These are phyloP conservation scores for Solanum microdontum DNA, from an alignment of 257 asterid genomes.

Conservation along the genomic window DNA sequence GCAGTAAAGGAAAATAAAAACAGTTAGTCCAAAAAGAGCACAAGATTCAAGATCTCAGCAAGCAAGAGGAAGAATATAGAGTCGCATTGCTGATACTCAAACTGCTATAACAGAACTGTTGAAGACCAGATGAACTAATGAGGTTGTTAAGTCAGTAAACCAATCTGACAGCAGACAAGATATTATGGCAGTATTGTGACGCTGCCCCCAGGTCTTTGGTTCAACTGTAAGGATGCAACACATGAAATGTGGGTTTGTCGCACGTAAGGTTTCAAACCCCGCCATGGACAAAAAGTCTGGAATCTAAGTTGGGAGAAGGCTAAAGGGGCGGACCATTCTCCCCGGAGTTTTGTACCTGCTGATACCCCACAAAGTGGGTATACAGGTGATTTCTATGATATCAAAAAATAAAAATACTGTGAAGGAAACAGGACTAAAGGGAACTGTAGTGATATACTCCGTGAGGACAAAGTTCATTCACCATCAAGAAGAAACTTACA, in stretches of 20 bases:
- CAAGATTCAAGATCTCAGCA: not conserved
- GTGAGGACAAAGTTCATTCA: not conserved
- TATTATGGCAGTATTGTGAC: not conserved
- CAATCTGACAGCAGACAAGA: not conserved
- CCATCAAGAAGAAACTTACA: not conserved
- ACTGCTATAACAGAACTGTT: not conserved
- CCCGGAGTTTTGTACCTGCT: not conserved
- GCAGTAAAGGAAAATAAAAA: not conserved
- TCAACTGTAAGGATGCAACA: not conserved
- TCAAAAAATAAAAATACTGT: not conserved
- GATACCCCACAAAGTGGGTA: not conserved
- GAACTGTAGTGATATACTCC: not conserved
- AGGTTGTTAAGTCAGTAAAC: not conserved
- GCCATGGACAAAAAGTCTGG: not conserved
- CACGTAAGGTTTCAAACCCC: not conserved
- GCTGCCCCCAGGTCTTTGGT: not conserved
- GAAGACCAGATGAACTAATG: not conserved
- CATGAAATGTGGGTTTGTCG: not conserved
- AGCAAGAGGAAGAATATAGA: not conserved
- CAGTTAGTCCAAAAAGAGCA: not conserved
- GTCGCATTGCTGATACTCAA: not conserved
- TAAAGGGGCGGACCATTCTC: not conserved
- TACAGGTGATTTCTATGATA: not conserved
- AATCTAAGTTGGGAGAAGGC: not conserved
- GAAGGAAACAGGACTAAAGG: not conserved